A percentile compares a stretch with the other conserved stretches of the same genome.
Evolutionary conservation across 208 protist genomes (phyloP).

Genomic region (Angomonas ambiguus): DNA sequence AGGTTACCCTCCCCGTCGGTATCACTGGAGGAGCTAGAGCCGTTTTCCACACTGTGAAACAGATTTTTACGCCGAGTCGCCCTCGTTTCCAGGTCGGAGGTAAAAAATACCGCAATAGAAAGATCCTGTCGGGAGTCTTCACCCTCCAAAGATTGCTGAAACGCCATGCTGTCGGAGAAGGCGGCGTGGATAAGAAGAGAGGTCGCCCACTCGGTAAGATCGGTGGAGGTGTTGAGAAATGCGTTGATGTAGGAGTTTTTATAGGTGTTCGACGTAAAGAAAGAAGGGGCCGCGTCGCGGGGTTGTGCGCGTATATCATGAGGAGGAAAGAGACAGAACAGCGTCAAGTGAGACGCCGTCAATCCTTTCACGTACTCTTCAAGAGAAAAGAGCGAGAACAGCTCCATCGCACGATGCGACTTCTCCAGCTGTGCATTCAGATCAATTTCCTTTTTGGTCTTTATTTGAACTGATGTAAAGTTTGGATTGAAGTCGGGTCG

Average conservation of each 20-base stretch:
- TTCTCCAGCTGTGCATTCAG: conserved; percentile 5
- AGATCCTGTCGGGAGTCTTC: background rate
- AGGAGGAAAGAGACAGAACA: conserved; percentile 36
- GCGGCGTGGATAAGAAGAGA: conserved; percentile 52
- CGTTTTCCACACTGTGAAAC: background rate
- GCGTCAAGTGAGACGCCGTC: conserved; percentile 35
- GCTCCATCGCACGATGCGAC: conserved; percentile 20
- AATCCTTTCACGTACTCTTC: conserved; percentile 43
- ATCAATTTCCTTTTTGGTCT: background rate
- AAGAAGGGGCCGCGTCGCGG: conserved; percentile 23
- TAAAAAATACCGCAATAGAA: background rate
- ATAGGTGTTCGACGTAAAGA: conserved; percentile 25
- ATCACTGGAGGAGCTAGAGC: background rate
- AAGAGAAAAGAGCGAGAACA: conserved; percentile 24
- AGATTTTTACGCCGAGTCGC: background rate
- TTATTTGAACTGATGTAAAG: background rate
- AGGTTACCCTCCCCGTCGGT: background rate
- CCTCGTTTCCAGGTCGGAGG: background rate
- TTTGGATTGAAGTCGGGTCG: background rate
- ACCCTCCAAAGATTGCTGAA: conserved; percentile 3
- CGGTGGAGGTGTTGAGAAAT: conserved; percentile 34
- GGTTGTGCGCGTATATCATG: conserved; percentile 31
- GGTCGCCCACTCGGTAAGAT: conserved; percentile 38
- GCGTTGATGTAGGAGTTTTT: conserved; percentile 26
- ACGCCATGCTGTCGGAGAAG: conserved; percentile 26